These are phyloP conservation scores for Tremella fuciformis DNA, from an alignment of 768 basidiomycete species.

Conservation along the genomic window DNA sequence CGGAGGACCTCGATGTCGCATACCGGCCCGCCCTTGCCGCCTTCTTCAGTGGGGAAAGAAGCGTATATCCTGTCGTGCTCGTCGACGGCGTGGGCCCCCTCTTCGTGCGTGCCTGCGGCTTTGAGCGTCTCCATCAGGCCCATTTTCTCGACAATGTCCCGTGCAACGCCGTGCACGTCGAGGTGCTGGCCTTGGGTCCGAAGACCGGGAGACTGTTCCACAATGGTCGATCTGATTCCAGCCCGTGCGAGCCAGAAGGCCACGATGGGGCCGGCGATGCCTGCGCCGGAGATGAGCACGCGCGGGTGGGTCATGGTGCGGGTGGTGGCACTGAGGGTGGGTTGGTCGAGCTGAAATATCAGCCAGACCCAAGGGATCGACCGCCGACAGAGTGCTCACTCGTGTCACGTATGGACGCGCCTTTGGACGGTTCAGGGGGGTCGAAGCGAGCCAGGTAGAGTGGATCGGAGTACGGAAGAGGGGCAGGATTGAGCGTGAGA, in stretches of 20 bases:
- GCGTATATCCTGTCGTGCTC: conserved; percentile 17
- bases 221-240: conserved; percentile 28
- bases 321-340: no score
- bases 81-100: conserved; percentile 32
- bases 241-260: conserved; percentile 35
- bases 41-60: conserved; percentile 13
- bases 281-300: conserved; percentile 37
- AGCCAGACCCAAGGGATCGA: no score
- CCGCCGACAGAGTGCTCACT: no score
- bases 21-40: background rate
- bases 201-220: conserved; percentile 32
- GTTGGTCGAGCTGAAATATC: no score
- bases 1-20: conserved; percentile 42
- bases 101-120: conserved; percentile 25
- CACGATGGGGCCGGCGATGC: conserved; percentile 42
- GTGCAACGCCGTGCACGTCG: conserved; percentile 29
- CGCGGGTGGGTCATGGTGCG: conserved; percentile 8
- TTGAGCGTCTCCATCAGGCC: conserved; percentile 22
- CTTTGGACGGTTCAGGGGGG: no score
- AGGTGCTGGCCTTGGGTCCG: conserved; percentile 39
- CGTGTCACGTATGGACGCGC: no score
- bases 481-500: no score
- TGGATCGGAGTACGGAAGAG: no score
- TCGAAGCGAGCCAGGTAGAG: no score
- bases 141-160: conserved; percentile 34